Evolutionary conservation across 345 rosid genomes (phyloP).

Genomic region (Raphanus sativus): DNA sequence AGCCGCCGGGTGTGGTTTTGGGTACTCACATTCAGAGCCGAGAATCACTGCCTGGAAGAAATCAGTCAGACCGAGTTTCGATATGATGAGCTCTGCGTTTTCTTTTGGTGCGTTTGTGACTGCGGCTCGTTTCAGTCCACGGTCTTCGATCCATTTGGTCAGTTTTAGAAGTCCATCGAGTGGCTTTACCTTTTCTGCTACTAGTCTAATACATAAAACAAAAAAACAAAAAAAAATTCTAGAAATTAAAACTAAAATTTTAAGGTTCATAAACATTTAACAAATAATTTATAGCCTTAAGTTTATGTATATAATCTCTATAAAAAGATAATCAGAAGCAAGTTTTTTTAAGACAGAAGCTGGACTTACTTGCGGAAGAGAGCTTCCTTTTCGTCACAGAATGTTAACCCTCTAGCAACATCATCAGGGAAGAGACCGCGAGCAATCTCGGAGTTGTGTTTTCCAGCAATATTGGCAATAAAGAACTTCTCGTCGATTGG

Average conservation of each 20-base stretch:
- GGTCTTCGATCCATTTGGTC: slow-evolving; percentile 84
- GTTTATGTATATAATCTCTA: too few relatives aligned
- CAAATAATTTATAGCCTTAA: too few relatives aligned
- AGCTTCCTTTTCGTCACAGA: slow-evolving; percentile 80
- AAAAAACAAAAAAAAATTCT: neutral
- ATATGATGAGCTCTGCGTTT: slow-evolving; percentile 87
- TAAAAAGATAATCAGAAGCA: neutral
- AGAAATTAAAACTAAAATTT: too few relatives aligned
- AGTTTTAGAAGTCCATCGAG: slow-evolving; percentile 66
- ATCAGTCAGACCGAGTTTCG: slow-evolving; percentile 72
- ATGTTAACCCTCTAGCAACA: slow-evolving; percentile 55
- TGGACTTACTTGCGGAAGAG: slow-evolving; percentile 61
- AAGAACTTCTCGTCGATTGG: slow-evolving; percentile 82
- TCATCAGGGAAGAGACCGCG: slow-evolving; percentile 63
- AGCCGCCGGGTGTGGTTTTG: slow-evolving; percentile 87
- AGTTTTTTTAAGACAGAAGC: neutral
- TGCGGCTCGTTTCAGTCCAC: slow-evolving; percentile 83
- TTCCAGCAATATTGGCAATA: slow-evolving; percentile 67
- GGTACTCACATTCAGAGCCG: slow-evolving; percentile 76
- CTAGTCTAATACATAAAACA: slow-evolving; percentile 50
- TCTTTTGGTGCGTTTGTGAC: slow-evolving; percentile 88
- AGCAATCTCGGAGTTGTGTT: slow-evolving; percentile 79
- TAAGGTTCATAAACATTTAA: too few relatives aligned
- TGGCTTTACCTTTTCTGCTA: slow-evolving; percentile 57
- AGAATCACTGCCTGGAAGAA: slow-evolving; percentile 73